Base-by-base conservation (phyloP, 305 asterid species). In the Andrographis paniculata region DNA sequence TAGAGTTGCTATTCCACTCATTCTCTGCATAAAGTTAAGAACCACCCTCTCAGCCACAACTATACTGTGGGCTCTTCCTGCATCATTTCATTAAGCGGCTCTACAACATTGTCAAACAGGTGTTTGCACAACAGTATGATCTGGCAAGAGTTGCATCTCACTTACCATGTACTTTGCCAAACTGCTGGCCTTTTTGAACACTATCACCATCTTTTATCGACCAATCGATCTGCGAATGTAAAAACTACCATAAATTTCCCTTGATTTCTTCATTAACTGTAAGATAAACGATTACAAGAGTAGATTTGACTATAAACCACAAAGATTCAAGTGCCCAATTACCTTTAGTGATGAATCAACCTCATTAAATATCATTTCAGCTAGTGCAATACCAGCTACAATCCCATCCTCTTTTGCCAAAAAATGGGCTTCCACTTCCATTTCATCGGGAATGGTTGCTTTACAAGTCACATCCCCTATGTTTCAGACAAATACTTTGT, bases 1-100 rank as follows among this genome's bases (percentile, higher is more conserved):
- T 50, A 91, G 82, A 67, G 96, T 91, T 38, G 99, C 96, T 53
- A 91, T 72, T 73, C 96, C 99, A 54, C 99, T 91, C 99, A 91
- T 91, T 61, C 99, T 75, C 75, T 91, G 96, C 95, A 91, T 91
- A 61, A 91, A 91, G 68, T 91, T 91, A 53, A 86, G 99, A 46
- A 80, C 99, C 58, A 86, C 93, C 68, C 98, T 78, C 69, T 86
- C 96, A 55, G 89, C 95, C 47, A 83, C 82, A 37, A 86, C 78
- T 63, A 83, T 80, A 61, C 72, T 91, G 70, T 91, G 88, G 22
- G 99, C 95, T 31, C 69, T 75, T 66, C 96, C 96, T 91, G 77
- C 62, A 65, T 24, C 61, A n/a, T 55, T 60, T 56, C 10, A 37
- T 37, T 3, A 37, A 37, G 17, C 17, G 14, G 4, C 13, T 65